phyloP scores from a whole-genome alignment of 2,329 filamentous ascomycete species.

The Sporothrix humicola region DNA sequence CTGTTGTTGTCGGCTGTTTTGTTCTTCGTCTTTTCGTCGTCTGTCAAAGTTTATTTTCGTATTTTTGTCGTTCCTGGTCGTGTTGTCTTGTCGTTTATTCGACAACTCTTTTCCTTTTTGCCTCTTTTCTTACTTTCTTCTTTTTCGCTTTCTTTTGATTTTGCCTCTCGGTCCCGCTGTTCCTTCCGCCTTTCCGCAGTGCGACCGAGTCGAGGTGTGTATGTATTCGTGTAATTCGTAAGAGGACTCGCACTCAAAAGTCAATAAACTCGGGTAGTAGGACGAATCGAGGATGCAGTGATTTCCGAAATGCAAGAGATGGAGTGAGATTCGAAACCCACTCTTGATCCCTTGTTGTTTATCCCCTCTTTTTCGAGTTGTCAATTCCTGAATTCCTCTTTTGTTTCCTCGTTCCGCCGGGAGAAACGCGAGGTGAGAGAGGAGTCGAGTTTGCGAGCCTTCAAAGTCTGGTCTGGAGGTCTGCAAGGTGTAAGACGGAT shows the following conservation, averaged over 20 bases:
- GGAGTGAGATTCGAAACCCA: neutral
- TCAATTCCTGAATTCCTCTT: neutral
- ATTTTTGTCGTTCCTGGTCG: neutral
- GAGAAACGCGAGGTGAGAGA: neutral
- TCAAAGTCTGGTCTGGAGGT: neutral
- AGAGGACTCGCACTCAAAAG: neutral
- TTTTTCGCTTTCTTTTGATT: neutral
- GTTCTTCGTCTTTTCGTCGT: neutral
- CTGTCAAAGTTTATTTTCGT: neutral
- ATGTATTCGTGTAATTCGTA: no score
- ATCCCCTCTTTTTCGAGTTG: neutral
- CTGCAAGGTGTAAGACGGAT: conserved; percentile 13
- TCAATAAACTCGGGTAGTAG: neutral
- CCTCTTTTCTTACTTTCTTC: neutral
- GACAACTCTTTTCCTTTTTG: neutral
- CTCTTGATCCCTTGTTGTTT: neutral
- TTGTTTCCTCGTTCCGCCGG: neutral
- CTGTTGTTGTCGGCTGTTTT: neutral
- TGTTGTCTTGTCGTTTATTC: neutral
- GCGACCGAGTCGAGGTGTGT: neutral
- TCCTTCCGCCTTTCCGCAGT: conserved; percentile 9
- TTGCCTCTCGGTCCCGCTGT: conserved; percentile 1
- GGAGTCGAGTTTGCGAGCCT: neutral
- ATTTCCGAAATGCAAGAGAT: neutral
- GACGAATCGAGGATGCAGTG: neutral